Evolutionary conservation across 805 yeast species (phyloP).

Genomic region (Candida morakotiae): DNA sequence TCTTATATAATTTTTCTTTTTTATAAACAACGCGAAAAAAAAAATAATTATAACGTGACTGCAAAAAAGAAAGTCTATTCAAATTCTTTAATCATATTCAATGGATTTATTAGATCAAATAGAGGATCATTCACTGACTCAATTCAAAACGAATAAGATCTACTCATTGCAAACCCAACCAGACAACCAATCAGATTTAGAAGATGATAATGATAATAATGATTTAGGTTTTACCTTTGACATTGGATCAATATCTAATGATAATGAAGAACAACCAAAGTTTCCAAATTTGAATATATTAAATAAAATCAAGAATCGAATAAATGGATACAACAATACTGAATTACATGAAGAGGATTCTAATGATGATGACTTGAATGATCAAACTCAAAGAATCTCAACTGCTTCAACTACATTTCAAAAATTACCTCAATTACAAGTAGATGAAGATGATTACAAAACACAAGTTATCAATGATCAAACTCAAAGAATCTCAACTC

Average conservation of each 20-base stretch:
- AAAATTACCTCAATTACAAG: conserved; percentile 30
- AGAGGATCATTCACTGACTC: conserved; percentile 12
- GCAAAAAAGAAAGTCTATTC: not conserved
- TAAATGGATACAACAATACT: conserved; percentile 18
- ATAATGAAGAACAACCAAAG: conserved; percentile 5
- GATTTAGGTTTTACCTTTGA: conserved; percentile 8
- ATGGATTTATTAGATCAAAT: conserved; percentile 21
- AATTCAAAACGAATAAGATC: not conserved
- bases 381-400: conserved; percentile 12
- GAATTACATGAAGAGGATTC: conserved; percentile 3
- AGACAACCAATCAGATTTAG: conserved; percentile 5
- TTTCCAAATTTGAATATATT: conserved; percentile 15
- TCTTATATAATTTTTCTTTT: not conserved
- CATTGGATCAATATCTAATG: conserved; percentile 9
- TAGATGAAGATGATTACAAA: conserved; percentile 13
- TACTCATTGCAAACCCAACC: not conserved
- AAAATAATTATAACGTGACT: not conserved
- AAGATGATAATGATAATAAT: conserved; percentile 3
- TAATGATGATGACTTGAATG: conserved; percentile 14
- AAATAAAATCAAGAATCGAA: conserved; percentile 23
- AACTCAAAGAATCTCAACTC: conserved; percentile 1
- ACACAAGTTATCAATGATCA: conserved; percentile 5
- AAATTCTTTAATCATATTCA: not conserved
- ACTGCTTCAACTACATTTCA: conserved; percentile 12
- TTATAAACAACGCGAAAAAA: conserved; percentile 3